Evolutionary conservation across 139 green algal species (phyloP).

Genomic region (Chlorella sorokiniana): DNA sequence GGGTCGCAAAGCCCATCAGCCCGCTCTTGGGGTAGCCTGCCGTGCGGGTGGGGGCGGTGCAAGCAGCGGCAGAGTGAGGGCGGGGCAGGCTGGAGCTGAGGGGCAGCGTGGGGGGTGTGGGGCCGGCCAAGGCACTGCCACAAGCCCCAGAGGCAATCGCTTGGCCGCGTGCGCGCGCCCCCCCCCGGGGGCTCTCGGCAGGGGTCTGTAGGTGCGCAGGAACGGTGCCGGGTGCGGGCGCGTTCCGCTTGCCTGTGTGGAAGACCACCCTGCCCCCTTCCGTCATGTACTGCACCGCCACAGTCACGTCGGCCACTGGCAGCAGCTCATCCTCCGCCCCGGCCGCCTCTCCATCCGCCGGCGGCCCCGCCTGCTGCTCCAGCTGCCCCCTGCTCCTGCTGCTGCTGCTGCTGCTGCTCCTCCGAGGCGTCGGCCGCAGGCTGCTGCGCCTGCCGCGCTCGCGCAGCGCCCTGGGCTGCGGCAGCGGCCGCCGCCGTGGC

Average conservation of each 20-base stretch:
- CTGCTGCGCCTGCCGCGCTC: neutral
- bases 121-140: no score
- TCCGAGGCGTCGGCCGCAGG: neutral
- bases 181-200: no score
- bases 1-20: conserved; percentile 68
- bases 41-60: no score
- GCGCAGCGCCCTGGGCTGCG: neutral
- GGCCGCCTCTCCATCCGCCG: neutral
- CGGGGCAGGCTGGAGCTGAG: neutral
- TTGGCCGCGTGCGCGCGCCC: no score
- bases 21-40: conserved; percentile 54
- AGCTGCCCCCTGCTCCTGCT: neutral
- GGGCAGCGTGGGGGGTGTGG: no score
- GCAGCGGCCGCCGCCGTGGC: neutral
- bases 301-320: conserved; percentile 56
- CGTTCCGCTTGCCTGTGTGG: conserved; percentile 6
- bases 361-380: neutral
- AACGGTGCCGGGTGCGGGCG: neutral
- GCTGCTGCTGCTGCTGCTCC: neutral
- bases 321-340: conserved; percentile 23
- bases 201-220: neutral
- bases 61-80: neutral
- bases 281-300: conserved; percentile 54
- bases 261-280: conserved; percentile 33
- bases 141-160: no score